These are phyloP conservation scores for Xylariaceae sp. DNA, from an alignment of 2,329 filamentous ascomycete species.

Conservation along the genomic window DNA sequence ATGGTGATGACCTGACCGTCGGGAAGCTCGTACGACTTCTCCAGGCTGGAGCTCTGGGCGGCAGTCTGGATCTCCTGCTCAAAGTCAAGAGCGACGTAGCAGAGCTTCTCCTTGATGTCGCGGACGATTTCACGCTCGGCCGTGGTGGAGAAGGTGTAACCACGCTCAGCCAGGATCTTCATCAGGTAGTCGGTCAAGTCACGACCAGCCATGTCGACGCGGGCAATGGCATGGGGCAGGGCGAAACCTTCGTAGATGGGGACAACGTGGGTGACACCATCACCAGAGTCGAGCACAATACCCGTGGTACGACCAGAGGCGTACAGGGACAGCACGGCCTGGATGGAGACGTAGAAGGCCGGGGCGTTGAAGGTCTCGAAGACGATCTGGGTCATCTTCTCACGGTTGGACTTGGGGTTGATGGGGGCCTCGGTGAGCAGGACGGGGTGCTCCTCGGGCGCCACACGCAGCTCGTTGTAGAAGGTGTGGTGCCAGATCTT, in stretches of 20 bases:
- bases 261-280: slow-evolving; percentile 99
- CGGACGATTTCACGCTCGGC: slow-evolving; percentile 99
- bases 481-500: slow-evolving; percentile 99
- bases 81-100: slow-evolving; percentile 99
- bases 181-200: slow-evolving; percentile 99
- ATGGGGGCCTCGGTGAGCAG: slow-evolving; percentile 98
- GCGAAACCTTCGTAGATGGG: slow-evolving; percentile 99
- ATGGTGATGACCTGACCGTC: slow-evolving; percentile 99
- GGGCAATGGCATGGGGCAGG: slow-evolving; percentile 98
- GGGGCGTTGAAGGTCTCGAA: slow-evolving; percentile 99
- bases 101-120: slow-evolving; percentile 99
- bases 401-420: slow-evolving; percentile 99
- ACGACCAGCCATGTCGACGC: slow-evolving; percentile 99
- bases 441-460: slow-evolving; percentile 99
- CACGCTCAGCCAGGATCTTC: slow-evolving; percentile 99
- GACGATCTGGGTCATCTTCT: slow-evolving; percentile 99
- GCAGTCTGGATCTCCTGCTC: slow-evolving; percentile 99
- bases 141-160: slow-evolving; percentile 99
- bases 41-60: slow-evolving; percentile 94
- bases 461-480: slow-evolving; percentile 99
- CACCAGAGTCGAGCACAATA: slow-evolving; percentile 99
- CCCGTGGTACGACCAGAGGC: slow-evolving; percentile 99
- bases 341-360: slow-evolving; percentile 99
- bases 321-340: slow-evolving; percentile 98
- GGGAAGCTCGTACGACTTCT: slow-evolving; percentile 99